Conservation (phyloP, 495 filamentous ascomycete species). For the Xylaria castorea region DNA sequence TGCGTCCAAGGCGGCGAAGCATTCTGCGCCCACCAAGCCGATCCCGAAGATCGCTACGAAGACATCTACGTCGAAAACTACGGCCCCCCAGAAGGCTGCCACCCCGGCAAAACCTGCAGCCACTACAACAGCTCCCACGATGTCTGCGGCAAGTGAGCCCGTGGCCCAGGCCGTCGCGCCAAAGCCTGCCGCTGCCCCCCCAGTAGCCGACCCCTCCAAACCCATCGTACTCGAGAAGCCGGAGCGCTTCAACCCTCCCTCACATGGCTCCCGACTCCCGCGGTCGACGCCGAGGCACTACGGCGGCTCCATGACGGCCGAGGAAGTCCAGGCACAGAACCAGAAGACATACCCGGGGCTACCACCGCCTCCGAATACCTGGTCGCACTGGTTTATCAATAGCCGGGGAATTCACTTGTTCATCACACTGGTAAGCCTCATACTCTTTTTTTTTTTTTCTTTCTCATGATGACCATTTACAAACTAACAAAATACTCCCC, state of each 20-base stretch:
- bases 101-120: constrained; percentile 29
- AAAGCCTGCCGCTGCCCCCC: constrained; percentile 23
- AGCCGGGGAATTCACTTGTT: constrained; percentile 74
- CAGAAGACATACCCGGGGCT: constrained; percentile 78
- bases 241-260: constrained; percentile 83
- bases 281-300: constrained; percentile 61
- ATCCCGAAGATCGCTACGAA: constrained; percentile 37
- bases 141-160: constrained; percentile 19
- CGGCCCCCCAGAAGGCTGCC: constrained; percentile 28
- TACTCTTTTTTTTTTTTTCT: background rate
- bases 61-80: constrained; percentile 23
- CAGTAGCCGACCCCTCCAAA: constrained; percentile 47
- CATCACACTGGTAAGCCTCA: constrained; percentile 73
- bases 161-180: constrained; percentile 11
- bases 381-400: constrained; percentile 76
- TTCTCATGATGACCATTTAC: background rate
- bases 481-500: constrained; percentile 14
- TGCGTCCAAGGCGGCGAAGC: constrained; percentile 6
- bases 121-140: constrained; percentile 27
- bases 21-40: constrained; percentile 44
- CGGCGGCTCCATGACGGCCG: constrained; percentile 65
- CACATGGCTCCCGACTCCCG: constrained; percentile 70
- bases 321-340: constrained; percentile 66
- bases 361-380: constrained; percentile 77
- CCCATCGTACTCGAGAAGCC: constrained; percentile 76